Base-by-base conservation (phyloP, 2,329 filamentous ascomycete species). In the Apiospora koreana region DNA sequence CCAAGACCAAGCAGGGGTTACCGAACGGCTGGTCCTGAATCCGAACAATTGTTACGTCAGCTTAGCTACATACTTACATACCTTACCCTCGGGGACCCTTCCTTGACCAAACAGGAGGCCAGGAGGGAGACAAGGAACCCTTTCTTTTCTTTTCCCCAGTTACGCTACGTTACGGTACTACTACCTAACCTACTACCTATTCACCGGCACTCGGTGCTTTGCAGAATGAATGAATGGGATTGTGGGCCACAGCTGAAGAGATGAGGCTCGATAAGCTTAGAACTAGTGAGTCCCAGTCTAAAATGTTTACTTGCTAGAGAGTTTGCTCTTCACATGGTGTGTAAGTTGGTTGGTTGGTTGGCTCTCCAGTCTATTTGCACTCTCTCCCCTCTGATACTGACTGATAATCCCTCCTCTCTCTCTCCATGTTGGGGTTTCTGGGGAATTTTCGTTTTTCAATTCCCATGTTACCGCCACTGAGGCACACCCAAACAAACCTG, bases 401-500 rank as follows among this genome's bases (percentile, higher is more conserved):
- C n/a, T n/a, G n/a, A n/a, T n/a, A n/a, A n/a, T n/a, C n/a, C n/a
- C n/a, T n/a, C n/a, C n/a, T n/a, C n/a, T n/a, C 25, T 9, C 54
- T 38, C 54, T 23, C 54, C 54, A 62, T n/a, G 54, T 38, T 62
- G 54, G 54, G 54, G 54, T 62, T 62, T 62, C 54, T 62, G 54
- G 54, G 54, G 54, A 18, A 38, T 35, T 62, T n/a, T 6, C 54
- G 28, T n/a, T 35, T 62, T n/a, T 6, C 54, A 35, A 62, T 38
- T 23, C 8, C 54, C 21, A 35, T 62, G 54, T 12, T n/a, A 38
- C 54, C 54, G 28, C 31, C 31, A 62, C 9, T n/a, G 31, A 38
- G 54, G 41, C 41, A 46, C 43, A 38, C 50, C 10, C 28, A 35
- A 18, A 28, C 28, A 35, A 35, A 62, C 6, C 21, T n/a, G 50